Base-by-base conservation (phyloP, 345 rosid species). In the Murraya paniculata region DNA sequence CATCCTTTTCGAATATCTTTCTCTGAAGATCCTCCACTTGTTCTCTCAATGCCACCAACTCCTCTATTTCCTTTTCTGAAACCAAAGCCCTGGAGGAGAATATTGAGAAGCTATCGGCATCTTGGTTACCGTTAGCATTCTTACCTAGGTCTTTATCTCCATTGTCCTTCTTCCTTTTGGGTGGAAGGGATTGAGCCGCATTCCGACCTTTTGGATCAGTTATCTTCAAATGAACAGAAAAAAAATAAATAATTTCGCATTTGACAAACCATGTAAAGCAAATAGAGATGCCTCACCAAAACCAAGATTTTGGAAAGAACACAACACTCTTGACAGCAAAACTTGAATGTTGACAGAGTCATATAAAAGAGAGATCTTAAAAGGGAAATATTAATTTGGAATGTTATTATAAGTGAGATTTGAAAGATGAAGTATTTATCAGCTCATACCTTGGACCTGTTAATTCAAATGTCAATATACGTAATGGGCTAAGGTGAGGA, bases 1-100 rank as follows among this genome's bases (percentile, higher is more conserved):
- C 99, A 77, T 97, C 99, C 84, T 91, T 97, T 81, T 92, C 98
- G 9, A 82, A 59, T 66, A 97, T 67, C 87, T 90, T 90, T 68
- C 78, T 79, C 71, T 91, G 93, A 81, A 97, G 84, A 73, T 90
- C 97, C 78, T 84, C 92, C 81, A 92, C 85, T 83, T 96, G 91
- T 76, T 87, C 97, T 75, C 90, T 88, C 76, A 96, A 82, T 66
- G 82, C 84, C 67, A 67, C 76, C 59, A 91, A 78, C 86, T 94
- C 98, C 75, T 92, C 94, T 28, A 81, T 67, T 68, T 86, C 91
- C 71, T 85, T 92, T 62, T 90, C 97, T 6, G 87, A 67, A 68
- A 83, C 77, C 84, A 85, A 76, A 58, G 86, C 84, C 83, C 85
- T 87, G 3, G 92, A 83, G 68, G 90, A 83, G 79, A 81, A 79